These are phyloP conservation scores for Entrophospora sp. DNA, from an alignment of 192 early-diverging fungal genomes.

Conservation along the genomic window DNA sequence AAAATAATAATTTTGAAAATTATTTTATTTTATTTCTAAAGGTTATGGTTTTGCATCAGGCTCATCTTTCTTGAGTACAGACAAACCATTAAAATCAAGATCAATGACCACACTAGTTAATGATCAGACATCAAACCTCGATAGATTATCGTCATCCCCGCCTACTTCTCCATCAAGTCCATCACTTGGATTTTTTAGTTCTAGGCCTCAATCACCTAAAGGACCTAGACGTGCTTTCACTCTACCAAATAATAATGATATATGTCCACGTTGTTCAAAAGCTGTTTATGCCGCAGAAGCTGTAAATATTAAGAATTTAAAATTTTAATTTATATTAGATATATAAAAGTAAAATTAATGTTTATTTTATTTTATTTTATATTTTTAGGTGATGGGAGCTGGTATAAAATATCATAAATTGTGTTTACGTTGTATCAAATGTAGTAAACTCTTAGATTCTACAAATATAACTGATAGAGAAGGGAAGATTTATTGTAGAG, in stretches of 20 bases:
- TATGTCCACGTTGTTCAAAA: conserved; percentile 46
- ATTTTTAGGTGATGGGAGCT: conserved; percentile 33
- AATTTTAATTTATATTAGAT: too few species aligned
- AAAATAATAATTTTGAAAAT: not conserved
- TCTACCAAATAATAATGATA: conserved; percentile 26
- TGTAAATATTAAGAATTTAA: conserved; percentile 30
- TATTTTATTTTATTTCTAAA: not conserved
- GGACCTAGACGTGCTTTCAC: not conserved
- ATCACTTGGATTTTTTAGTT: conserved; percentile 11
- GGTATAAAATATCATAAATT: conserved; percentile 52
- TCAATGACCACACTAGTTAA: too few species aligned
- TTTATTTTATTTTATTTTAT: not conserved
- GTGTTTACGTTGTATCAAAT: conserved; percentile 43
- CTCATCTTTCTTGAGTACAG: conserved; percentile 33
- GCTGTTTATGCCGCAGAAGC: conserved; percentile 52
- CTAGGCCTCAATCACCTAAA: not conserved
- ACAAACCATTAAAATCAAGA: conserved; percentile 13
- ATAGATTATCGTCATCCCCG: not conserved
- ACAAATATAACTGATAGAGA: conserved; percentile 48
- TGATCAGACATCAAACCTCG: too few species aligned
- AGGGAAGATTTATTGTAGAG: conserved; percentile 38
- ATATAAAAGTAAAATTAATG: not conserved
- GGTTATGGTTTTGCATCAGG: conserved; percentile 35
- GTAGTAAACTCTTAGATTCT: conserved; percentile 46
- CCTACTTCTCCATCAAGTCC: not conserved